Conservation (phyloP, 2,329 filamentous ascomycete genomes). For the Lasiodiplodia hormozganensis region DNA sequence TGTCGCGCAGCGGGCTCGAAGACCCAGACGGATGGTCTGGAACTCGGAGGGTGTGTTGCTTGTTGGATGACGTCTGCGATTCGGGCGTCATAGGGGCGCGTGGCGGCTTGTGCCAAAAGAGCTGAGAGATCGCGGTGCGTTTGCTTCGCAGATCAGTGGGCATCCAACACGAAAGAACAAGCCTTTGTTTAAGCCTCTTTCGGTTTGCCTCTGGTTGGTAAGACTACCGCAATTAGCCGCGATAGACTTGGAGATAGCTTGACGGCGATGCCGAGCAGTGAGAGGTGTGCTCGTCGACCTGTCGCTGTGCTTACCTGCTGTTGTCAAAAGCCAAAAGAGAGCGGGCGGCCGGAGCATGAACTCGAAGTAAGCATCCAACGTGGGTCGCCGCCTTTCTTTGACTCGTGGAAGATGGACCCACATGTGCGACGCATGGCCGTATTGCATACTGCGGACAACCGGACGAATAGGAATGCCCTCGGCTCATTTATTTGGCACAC, state of each 20-base stretch:
- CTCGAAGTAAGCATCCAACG: not conserved
- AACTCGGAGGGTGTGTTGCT: not conserved
- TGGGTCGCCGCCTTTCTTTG: not conserved
- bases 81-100: not conserved
- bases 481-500: not conserved
- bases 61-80: not conserved
- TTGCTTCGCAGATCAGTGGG: too few species aligned
- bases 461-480: not conserved
- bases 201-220: too few species aligned
- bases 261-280: not conserved
- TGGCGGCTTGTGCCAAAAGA: not conserved
- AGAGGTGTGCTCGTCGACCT: not conserved
- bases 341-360: not conserved
- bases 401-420: not conserved
- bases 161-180: too few species aligned
- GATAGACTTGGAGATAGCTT: not conserved
- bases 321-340: not conserved
- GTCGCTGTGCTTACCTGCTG: not conserved
- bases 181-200: too few species aligned
- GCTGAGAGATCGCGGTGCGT: too few species aligned
- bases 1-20: not conserved
- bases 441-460: not conserved
- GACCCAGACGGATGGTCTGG: not conserved
- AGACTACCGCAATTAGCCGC: not conserved
- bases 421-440: not conserved